phyloP scores from a whole-genome alignment of 768 basidiomycete genomes.

The Coprinellus micaceus region DNA sequence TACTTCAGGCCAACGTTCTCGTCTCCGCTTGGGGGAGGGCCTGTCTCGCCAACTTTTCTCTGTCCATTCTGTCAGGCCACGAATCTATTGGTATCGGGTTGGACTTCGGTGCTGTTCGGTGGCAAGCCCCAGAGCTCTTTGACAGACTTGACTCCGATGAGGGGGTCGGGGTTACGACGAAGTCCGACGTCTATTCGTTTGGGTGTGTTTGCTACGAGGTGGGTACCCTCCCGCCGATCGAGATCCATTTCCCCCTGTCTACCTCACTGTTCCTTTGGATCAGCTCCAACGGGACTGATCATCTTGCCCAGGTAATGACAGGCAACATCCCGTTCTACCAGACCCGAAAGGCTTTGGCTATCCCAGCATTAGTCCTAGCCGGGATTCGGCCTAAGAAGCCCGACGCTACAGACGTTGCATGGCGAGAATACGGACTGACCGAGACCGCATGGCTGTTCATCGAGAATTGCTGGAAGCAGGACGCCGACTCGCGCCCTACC shows the following conservation, averaged over 20 bases:
- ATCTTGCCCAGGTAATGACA: slow-evolving; percentile 11
- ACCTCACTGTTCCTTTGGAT: neutral
- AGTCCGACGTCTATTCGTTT: slow-evolving; percentile 11
- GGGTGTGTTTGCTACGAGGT: slow-evolving; percentile 13
- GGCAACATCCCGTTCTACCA: slow-evolving; percentile 21
- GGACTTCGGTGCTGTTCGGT: slow-evolving; percentile 15
- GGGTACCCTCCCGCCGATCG: neutral
- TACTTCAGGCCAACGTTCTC: slow-evolving; percentile 17
- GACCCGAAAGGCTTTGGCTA: neutral
- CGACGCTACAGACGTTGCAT: neutral
- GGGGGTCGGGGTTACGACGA: neutral
- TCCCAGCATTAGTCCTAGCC: neutral
- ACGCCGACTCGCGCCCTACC: neutral
- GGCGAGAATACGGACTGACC: neutral
- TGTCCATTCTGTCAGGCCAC: slow-evolving; percentile 14
- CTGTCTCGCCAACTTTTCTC: slow-evolving; percentile 20
- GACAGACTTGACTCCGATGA: slow-evolving; percentile 2
- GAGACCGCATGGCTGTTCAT: neutral
- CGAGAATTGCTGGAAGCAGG: neutral
- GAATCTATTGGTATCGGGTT: neutral
- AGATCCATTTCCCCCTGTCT: no score
- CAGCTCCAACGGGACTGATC: neutral
- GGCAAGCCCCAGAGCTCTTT: slow-evolving; percentile 13
- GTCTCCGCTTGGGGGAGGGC: slow-evolving; percentile 16
- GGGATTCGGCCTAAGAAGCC: neutral